Evolutionary conservation across 2,329 filamentous ascomycete genomes (phyloP).

Genomic region (Periconia digitata): DNA sequence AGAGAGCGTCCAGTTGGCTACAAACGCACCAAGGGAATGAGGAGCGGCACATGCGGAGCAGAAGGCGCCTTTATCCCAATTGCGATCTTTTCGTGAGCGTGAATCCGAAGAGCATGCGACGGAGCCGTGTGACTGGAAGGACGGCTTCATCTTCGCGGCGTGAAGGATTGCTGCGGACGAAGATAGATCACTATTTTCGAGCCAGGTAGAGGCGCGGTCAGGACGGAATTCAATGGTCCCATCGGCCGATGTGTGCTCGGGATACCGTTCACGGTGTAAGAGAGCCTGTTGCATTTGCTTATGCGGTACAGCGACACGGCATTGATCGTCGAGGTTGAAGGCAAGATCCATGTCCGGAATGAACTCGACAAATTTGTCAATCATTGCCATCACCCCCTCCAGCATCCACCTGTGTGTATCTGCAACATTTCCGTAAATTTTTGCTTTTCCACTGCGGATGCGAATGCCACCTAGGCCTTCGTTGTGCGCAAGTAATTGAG

Average conservation of each 20-base stretch:
- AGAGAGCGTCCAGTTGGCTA: constrained; percentile 65
- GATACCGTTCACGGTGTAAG: constrained; percentile 25
- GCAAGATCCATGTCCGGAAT: constrained; percentile 66
- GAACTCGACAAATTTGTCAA: constrained; percentile 51
- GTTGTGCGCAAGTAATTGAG: constrained; percentile 54
- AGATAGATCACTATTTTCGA: constrained; percentile 21
- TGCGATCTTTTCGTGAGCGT: constrained; percentile 57
- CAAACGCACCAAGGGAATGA: constrained; percentile 68
- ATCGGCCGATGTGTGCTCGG: constrained; percentile 22
- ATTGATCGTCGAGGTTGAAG: constrained; percentile 65
- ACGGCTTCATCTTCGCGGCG: constrained; percentile 40
- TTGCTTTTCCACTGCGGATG: constrained; percentile 56
- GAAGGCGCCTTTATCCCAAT: constrained; percentile 66
- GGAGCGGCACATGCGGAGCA: constrained; percentile 65
- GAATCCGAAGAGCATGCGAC: constrained; percentile 65
- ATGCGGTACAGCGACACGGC: constrained; percentile 57
- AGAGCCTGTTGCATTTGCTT: constrained; percentile 30
- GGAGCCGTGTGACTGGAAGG: constrained; percentile 46
- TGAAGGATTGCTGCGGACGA: constrained; percentile 32
- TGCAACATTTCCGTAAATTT: constrained; percentile 46
- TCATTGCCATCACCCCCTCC: constrained; percentile 56
- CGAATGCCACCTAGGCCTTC: constrained; percentile 59
- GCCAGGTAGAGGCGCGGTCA: constrained; percentile 44
- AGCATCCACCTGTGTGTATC: constrained; percentile 63
- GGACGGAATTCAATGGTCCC: constrained; percentile 38